Evolutionary conservation across 768 basidiomycete species (phyloP), one percentile per base, ranked within the genome.

Genomic region (Leucocoprinus leucothites): DNA sequence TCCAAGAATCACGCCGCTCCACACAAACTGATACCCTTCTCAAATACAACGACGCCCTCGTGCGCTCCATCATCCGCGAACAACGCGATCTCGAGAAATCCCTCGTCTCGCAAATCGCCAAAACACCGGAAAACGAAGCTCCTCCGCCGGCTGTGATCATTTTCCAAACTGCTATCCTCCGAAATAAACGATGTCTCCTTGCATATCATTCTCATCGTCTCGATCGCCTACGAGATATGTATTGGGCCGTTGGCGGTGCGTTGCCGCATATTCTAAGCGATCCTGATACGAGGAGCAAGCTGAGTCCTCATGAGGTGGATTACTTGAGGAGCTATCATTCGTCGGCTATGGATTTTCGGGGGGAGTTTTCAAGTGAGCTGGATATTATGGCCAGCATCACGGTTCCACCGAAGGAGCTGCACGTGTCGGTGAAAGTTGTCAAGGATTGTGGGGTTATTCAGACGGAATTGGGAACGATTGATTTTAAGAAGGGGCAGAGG

Each of bases 111-210:
- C 73, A 79, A 35, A 66, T 69, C 14, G 51, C 66, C 35, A 62
- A 69, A 14, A 78, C 54, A n/a, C 54, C 45, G 9, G 53, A 55
- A 47, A 48, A 55, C 26, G 56, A 55, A 14, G 19, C 58, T 14
- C 73, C 84, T 48, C 79, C 82, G 18, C 82, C 83, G 2, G 81
- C 85, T 18, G 73, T 95, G 58, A 81, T 92, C 62, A 82, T 98
- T 64, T 86, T 90, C 66, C 92, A 96, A 70, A 91, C 95, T 7
- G 85, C 91, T 35, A 88, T 96, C 62, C 77, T 86, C 38, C 84
- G 94, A 58, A 97, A 98, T 77, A 97, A 96, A 69, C 88, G 97
- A n/a, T 94, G 92, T 67, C 79, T 98, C 3, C 82, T 98, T 43
- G 94, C 93, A 0, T 99, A 98, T 71, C 93, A 98, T 69, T 74